Conservation (phyloP, 257 asterid species). For the Nicotiana benthamiana region DNA sequence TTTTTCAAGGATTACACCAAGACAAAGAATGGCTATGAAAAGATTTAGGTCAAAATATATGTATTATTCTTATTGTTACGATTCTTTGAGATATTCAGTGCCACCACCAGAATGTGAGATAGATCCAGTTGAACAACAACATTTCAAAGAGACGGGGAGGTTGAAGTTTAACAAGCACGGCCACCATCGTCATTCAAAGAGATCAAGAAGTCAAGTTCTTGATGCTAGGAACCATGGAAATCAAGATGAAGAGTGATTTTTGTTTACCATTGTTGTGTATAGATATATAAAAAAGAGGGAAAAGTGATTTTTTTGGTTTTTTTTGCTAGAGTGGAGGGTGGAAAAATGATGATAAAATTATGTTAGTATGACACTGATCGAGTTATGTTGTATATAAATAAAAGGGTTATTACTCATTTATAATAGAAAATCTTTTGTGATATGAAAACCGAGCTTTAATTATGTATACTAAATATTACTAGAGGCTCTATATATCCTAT, state of each 20-base stretch:
- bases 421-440: too few relatives aligned
- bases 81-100: constrained; percentile 42
- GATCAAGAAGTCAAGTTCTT: constrained; percentile 26
- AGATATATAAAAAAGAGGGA: not conserved
- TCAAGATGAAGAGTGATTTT: constrained; percentile 33
- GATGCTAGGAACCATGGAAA: constrained; percentile 26
- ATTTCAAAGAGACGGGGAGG: constrained; percentile 62
- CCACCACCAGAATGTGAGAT: constrained; percentile 67
- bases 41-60: constrained; percentile 47
- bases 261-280: constrained; percentile 8
- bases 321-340: not conserved
- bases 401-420: not conserved
- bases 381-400: constrained; percentile 3
- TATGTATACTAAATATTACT: not conserved
- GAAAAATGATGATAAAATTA: not conserved
- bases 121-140: constrained; percentile 37
- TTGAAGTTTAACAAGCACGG: constrained; percentile 39
- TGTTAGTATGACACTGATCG: not conserved
- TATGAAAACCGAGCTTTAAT: not conserved
- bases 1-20: constrained; percentile 32
- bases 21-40: constrained; percentile 54
- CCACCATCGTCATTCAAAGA: constrained; percentile 34
- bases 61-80: constrained; percentile 86
- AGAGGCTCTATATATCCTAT: too few relatives aligned
- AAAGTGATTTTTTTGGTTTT: constrained; percentile 3